Base-by-base conservation (phyloP, 306 rosid species). In the Gastrolobium villosum region DNA sequence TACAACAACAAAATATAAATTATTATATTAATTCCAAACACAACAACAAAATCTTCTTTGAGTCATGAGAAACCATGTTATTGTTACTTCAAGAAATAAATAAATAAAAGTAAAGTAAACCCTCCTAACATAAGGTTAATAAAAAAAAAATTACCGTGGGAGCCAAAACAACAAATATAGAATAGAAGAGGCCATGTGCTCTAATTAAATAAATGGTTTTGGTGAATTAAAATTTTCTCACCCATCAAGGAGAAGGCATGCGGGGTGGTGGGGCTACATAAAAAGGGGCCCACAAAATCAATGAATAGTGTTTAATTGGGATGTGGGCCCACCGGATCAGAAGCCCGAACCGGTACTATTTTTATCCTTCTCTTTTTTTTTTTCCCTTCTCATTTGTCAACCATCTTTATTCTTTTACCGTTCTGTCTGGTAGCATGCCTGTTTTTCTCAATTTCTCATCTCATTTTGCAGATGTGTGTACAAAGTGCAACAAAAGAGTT, bases 231-330 rank as follows among this genome's bases (percentile, higher is more conserved):
- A 20, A 20, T 59, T 32, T 66, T 32, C 10, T 52, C 10, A 62
- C 15, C 32, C 5, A 59, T 6, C 6, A 13, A 13, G 31, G 26
- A 62, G 14, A 83, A 57, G 44, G 87, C 87, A 79, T 28, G 87
- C 83, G 84, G 36, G 49, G 60, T 50, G 48, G 75, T 66, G 77
- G 72, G 82, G 65, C 54, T 4, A 64, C 50, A 8, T 0, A 7
- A 10, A 61, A n/a, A 0, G 48, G 80, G 84, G 70, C 45, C 86
- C 83, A 83, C 87, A 73, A 74, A 37, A 79, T 83, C 74, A 79
- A 72, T 65, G 44, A 20, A 34, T 60, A 49, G 10, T 6, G 35
- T 15, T 14, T 70, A 20, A 20, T 72, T 8, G 53, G 36, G 43
- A 46, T 15, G 32, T 0, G 79, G 86, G 74, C 74, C 82, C 82